These are phyloP conservation scores for Quercus tomentella DNA, from an alignment of 331 rosid species.

Conservation along the genomic window DNA sequence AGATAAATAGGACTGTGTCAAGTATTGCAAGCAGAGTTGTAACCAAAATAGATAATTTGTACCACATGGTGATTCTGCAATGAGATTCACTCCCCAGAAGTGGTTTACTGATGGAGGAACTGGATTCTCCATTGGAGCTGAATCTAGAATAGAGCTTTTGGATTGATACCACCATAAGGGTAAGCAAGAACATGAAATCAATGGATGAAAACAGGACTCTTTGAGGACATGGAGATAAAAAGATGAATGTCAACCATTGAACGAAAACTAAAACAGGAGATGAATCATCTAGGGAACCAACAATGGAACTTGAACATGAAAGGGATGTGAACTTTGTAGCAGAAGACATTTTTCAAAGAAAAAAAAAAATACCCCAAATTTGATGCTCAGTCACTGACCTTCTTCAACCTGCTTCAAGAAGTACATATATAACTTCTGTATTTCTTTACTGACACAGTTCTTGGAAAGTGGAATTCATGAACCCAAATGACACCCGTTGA, in stretches of 20 bases:
- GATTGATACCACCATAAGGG: constrained; percentile 42
- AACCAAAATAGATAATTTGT: constrained; percentile 44
- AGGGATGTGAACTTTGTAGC: constrained; percentile 29
- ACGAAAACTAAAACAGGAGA: constrained; percentile 25
- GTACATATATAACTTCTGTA: not conserved
- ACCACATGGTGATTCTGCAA: constrained; percentile 32
- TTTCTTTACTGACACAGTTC: too few species aligned
- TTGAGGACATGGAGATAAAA: constrained; percentile 88
- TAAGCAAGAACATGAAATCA: constrained; percentile 45
- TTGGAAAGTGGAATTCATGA: too few species aligned
- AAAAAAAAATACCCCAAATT: not conserved
- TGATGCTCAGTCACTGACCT: not conserved
- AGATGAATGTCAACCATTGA: constrained; percentile 68
- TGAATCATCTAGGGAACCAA: constrained; percentile 17
- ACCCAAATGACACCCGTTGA: too few species aligned
- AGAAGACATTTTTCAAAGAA: constrained; percentile 27
- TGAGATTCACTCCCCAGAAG: constrained; percentile 35
- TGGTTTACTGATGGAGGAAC: constrained; percentile 18
- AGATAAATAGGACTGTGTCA: constrained; percentile 41
- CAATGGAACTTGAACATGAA: constrained; percentile 15
- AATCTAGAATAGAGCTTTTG: constrained; percentile 49
- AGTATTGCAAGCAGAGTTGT: constrained; percentile 39
- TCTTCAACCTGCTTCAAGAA: not conserved
- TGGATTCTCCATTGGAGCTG: constrained; percentile 21
- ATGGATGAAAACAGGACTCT: constrained; percentile 60